A percentile compares a stretch with the other conserved stretches of the same genome.
phyloP scores from a whole-genome alignment of 495 filamentous ascomycete species.

The Penicillium lagena region DNA sequence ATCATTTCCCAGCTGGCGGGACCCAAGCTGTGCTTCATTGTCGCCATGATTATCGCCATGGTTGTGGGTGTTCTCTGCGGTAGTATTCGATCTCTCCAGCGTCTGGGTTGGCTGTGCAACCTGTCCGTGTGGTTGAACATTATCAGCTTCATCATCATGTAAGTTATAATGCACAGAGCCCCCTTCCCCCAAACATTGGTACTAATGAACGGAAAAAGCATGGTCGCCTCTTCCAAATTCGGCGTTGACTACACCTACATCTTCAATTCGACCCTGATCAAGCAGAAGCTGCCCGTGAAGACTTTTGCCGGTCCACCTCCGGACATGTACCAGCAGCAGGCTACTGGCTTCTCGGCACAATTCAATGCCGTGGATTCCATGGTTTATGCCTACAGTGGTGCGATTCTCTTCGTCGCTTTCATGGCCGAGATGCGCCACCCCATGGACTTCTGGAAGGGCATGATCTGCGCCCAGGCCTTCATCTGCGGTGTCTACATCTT shows the following conservation, averaged over 20 bases:
- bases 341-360: slow-evolving; percentile 7
- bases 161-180: too few species aligned
- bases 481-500: slow-evolving; percentile 47
- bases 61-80: slow-evolving; percentile 40
- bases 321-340: slow-evolving; percentile 7
- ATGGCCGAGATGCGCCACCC: slow-evolving; percentile 60
- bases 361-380: slow-evolving; percentile 16
- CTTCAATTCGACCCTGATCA: too few species aligned
- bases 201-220: too few species aligned
- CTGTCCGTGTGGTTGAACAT: slow-evolving; percentile 21
- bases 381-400: slow-evolving; percentile 42
- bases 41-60: slow-evolving; percentile 41
- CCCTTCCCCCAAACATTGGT: too few species aligned
- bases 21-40: slow-evolving; percentile 43
- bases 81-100: slow-evolving; percentile 27
- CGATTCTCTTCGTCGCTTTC: slow-evolving; percentile 53
- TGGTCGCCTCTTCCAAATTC: too few species aligned
- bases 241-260: too few species aligned
- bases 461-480: slow-evolving; percentile 46
- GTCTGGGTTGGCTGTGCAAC: slow-evolving; percentile 20
- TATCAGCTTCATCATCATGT: slow-evolving; percentile 8
- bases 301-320: slow-evolving; percentile 6
- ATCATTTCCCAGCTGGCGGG: slow-evolving; percentile 17
- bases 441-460: slow-evolving; percentile 55
- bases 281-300: too few species aligned